Percentiles rank a stretch among this genome's conserved stretches.
Conservation (phyloP, 1,139 yeast genomes). For the Scheffersomyces lignicola region DNA sequence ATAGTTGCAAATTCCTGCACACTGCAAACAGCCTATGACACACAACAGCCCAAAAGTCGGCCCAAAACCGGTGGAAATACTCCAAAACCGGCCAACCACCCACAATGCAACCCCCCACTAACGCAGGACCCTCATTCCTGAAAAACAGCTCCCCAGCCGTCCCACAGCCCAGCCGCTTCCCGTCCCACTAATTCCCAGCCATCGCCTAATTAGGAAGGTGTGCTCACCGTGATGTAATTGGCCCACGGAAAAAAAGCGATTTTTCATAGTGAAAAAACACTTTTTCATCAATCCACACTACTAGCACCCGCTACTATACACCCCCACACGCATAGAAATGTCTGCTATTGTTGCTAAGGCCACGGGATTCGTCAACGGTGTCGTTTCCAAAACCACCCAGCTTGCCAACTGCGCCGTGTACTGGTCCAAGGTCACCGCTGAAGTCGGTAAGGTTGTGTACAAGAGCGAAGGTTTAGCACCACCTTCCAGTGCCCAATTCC, state of each 20-base stretch:
- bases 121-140: no score
- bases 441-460: slow-evolving; percentile 87
- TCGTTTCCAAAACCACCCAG: slow-evolving; percentile 40
- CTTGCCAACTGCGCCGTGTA: slow-evolving; percentile 57
- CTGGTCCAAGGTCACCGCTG: slow-evolving; percentile 90
- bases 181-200: no score
- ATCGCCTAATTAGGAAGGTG: slow-evolving; percentile 24
- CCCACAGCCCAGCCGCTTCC: no score
- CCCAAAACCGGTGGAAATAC: background rate
- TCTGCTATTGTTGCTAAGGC: slow-evolving; percentile 52
- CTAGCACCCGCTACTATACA: slow-evolving; percentile 6
- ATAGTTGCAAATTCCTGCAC: no score
- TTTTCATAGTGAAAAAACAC: slow-evolving; percentile 3
- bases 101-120: no score
- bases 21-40: no score
- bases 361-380: slow-evolving; percentile 40
- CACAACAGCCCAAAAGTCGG: background rate
- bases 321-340: slow-evolving; percentile 40
- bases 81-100: background rate
- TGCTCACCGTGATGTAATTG: slow-evolving; percentile 13
- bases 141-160: no score
- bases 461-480: slow-evolving; percentile 92
- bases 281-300: slow-evolving; percentile 3
- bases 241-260: slow-evolving; percentile 8
- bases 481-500: slow-evolving; percentile 77